A percentile compares a stretch with the other conserved stretches of the same genome.
Conservation (phyloP, 768 basidiomycete genomes). For the Boletus tomentosulus region DNA sequence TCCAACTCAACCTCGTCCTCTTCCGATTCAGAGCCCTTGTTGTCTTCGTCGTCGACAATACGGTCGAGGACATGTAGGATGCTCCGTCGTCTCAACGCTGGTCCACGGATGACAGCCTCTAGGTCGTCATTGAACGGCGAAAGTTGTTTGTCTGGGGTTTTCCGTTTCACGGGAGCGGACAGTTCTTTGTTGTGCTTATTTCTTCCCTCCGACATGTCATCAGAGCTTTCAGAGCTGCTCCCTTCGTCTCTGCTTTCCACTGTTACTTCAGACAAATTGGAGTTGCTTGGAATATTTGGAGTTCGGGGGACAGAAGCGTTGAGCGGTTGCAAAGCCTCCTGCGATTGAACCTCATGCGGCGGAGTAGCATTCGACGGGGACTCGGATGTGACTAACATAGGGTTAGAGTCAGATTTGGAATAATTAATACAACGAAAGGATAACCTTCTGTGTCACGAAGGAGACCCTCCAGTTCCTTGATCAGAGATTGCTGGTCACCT, state of each 20-base stretch:
- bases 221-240: slow-evolving; percentile 37
- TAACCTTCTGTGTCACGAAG: slow-evolving; percentile 29
- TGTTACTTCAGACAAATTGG: slow-evolving; percentile 33
- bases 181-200: slow-evolving; percentile 11
- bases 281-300: slow-evolving; percentile 28
- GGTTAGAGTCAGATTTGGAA: slow-evolving; percentile 9
- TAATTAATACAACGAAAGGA: slow-evolving; percentile 1
- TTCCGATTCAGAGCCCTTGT: slow-evolving; percentile 35
- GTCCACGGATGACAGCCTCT: slow-evolving; percentile 43
- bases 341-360: slow-evolving; percentile 1
- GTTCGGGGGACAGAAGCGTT: slow-evolving; percentile 6
- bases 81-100: slow-evolving; percentile 22
- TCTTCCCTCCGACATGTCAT: slow-evolving; percentile 18
- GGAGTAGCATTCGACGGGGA: background rate
- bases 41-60: slow-evolving; percentile 27
- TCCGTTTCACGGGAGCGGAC: background rate
- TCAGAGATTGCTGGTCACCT: slow-evolving; percentile 27
- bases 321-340: background rate
- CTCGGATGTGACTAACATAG: slow-evolving; percentile 3
- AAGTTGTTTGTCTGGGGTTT: background rate
- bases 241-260: slow-evolving; percentile 37
- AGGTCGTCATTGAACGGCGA: slow-evolving; percentile 24
- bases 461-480: slow-evolving; percentile 39
- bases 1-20: slow-evolving; percentile 41
- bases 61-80: slow-evolving; percentile 27